phyloP scores from a whole-genome alignment of 169 alveolate genomes.

The Eimeria acervulina region DNA sequence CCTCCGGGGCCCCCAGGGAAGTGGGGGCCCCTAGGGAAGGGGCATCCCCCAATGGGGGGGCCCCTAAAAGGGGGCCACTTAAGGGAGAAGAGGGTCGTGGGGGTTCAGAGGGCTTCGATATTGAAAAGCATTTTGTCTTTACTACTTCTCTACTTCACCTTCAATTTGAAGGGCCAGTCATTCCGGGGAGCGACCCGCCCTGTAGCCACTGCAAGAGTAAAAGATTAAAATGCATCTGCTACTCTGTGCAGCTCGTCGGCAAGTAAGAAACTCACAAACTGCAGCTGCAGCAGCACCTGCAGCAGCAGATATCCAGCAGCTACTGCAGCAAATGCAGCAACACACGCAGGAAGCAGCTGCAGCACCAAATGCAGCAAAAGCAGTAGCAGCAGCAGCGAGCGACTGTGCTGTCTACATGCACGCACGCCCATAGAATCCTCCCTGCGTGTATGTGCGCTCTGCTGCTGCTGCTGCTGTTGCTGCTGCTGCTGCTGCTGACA shows the following conservation, averaged over 20 bases:
- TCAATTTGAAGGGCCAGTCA: slow-evolving; percentile 56
- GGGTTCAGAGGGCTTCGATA: background rate
- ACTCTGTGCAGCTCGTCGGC: slow-evolving; percentile 58
- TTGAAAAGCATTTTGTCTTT: slow-evolving; percentile 23
- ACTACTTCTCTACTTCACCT: slow-evolving; percentile 24
- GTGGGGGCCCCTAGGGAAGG: no score
- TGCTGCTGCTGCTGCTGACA: slow-evolving; percentile 14
- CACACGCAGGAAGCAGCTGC: background rate
- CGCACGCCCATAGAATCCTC: no score
- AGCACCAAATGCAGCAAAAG: slow-evolving; percentile 17
- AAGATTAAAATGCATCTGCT: slow-evolving; percentile 62
- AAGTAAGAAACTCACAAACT: background rate
- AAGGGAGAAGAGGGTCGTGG: background rate
- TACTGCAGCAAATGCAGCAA: background rate
- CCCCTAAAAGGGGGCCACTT: background rate
- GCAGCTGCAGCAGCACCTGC: background rate
- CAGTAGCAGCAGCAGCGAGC: background rate
- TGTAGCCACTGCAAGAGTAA: slow-evolving; percentile 65
- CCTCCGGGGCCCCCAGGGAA: slow-evolving; percentile 20
- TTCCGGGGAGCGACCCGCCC: slow-evolving; percentile 59
- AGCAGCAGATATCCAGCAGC: background rate
- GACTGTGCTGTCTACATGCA: background rate
- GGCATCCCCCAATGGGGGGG: background rate
- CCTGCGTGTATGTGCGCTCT: background rate
- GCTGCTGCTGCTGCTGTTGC: slow-evolving; percentile 30